Evolutionary conservation across 495 filamentous ascomycete genomes (phyloP).

Genomic region (Penicillium steckii): DNA sequence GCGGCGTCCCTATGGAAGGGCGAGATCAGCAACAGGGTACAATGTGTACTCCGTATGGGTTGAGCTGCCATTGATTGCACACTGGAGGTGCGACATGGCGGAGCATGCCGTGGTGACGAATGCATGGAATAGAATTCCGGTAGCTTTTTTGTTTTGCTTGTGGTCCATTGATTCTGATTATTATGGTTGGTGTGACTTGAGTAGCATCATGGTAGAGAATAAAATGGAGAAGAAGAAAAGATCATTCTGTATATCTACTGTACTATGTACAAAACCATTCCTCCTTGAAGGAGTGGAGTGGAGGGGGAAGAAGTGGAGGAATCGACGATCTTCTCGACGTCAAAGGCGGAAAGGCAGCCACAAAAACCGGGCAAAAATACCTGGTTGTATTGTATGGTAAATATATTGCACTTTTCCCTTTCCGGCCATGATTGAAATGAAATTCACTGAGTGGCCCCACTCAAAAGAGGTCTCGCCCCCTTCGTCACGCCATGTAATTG

Average conservation of each 20-base stretch:
- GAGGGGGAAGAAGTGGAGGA: background rate
- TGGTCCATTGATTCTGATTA: background rate
- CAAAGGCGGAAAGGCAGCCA: background rate
- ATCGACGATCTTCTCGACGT: too few species aligned
- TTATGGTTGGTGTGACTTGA: background rate
- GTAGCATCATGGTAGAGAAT: too few species aligned
- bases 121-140: slow-evolving; percentile 16
- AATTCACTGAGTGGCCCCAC: too few species aligned
- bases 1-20: slow-evolving; percentile 16
- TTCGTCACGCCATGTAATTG: slow-evolving; percentile 24
- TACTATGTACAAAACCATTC: too few species aligned
- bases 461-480: slow-evolving; percentile 15
- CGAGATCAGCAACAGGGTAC: slow-evolving; percentile 11
- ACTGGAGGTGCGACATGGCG: slow-evolving; percentile 9
- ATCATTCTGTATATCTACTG: too few species aligned
- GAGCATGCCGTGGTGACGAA: slow-evolving; percentile 21
- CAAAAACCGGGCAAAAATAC: background rate
- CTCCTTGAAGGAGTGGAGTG: too few species aligned
- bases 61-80: background rate
- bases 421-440: background rate
- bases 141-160: background rate
- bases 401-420: slow-evolving; percentile 11
- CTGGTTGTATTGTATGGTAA: slow-evolving; percentile 9
- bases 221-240: too few species aligned
- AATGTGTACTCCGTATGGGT: too few species aligned